Evolutionary conservation across 1,284 basidiomycete genomes (phyloP), one percentile per base, ranked within the genome.

Genomic region (Leccinum pachyderme): DNA sequence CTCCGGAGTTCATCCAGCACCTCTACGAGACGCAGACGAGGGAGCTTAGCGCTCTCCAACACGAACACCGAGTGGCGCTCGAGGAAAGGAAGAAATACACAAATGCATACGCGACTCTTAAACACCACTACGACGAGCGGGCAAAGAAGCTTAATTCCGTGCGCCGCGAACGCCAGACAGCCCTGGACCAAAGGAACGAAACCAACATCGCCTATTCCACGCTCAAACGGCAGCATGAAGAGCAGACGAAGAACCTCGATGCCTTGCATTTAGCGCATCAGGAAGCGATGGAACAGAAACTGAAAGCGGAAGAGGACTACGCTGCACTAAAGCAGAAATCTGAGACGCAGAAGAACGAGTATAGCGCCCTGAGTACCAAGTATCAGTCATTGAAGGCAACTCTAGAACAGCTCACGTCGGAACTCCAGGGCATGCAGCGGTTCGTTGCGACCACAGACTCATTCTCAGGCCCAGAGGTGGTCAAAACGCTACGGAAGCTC

Each of bases 401-500:
- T 24, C 63, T 63, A 28, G 52, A 66, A 27, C 59, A 64, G 24
- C 53, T 56, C 43, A 63, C 55, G 28, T 51, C 48, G 18, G 61
- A 63, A 35, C 45, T 66, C 18, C 63, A 64, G 6, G 61, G 62
- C 7, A 29, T 46, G 15, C 63, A 65, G 25, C 49, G 8, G 52
- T 65, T 65, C 33, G 47, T 63, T 15, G 31, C 53, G 29, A 60
- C 59, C 1, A 52, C 49, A 32, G 59, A 63, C 27, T 46, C 43
- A 25, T 63, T 53, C 39, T 63, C 61, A 0, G 59, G 61, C 7
- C 39, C 63, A 13, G 63, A 63, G 35, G 51, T 63, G n/a, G 51
- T 66, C 22, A 53, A 64, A 28, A 39, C 35, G 24, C 28, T 63
- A 1, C 51, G 52, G 25, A 66, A 51, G 29, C 59, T 63, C 33